Evolutionary conservation across 1,284 basidiomycete genomes (phyloP), one percentile per base, ranked within the genome.

Genomic region (Cutaneotrichosporon sp.): DNA sequence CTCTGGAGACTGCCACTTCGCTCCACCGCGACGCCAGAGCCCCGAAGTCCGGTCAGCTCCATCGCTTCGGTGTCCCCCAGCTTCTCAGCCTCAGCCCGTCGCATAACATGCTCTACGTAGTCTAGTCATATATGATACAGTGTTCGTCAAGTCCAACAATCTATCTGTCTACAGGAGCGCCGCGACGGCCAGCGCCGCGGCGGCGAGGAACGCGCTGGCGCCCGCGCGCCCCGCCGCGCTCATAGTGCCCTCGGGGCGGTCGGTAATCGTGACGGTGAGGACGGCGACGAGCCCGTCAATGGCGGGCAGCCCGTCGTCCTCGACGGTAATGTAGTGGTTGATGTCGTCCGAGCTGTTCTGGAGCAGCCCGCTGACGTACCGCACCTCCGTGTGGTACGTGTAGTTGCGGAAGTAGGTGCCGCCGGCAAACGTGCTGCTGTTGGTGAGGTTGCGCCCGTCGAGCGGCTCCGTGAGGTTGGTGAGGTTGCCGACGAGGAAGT

Each of bases 201-300:
- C 38, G 8, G 5, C 38, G 8, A 42, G 18, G 8, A 42, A 1
- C 7, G 18, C 38, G 18, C 38, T 42, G 7, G 18, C 38, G 18
- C 38, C 18, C 3, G 18, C 38, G 16, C 38, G 38, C 16, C 27
- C 13, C 25, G 47, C 47, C 5, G 25, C 47, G 25, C 18, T 50
- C 18, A 10, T 31, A 3, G 24, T 27, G 14, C 25, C 25, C 47
- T 31, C 31, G 4, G 54, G 54, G 13, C 54, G 43, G 27, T 60
- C 36, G 16, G 49, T 83, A 46, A 94, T 87, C 70, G 83, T 86
- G 54, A 95, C 89, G 0, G 87, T 87, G 67, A 95, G 71, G 1
- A 97, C 81, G 0, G 91, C 92, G 0, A 97, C 88, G 5, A 93
- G 81, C 0, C 95, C 94, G 74, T 97, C 94, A 6, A 88, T 83